Percentiles rank a stretch among this genome's conserved stretches.
phyloP scores from a whole-genome alignment of 2,329 filamentous ascomycete species.

The Aspergillus nomiae region DNA sequence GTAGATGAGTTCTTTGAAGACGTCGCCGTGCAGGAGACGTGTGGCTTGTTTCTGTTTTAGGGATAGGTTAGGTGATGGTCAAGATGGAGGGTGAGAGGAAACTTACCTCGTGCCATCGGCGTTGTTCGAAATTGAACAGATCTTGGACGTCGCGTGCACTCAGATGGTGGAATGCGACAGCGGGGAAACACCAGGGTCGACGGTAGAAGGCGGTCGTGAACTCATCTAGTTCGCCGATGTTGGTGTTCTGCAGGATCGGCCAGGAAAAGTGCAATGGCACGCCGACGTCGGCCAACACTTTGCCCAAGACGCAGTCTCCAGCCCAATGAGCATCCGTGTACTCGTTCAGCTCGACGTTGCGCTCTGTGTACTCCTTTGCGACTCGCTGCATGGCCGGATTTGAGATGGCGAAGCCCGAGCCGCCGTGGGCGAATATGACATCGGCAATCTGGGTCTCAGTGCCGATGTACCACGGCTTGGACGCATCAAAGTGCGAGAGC shows the following conservation, averaged over 20 bases:
- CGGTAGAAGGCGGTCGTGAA: conserved; percentile 43
- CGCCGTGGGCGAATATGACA: conserved; percentile 56
- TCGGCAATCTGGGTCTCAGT: conserved; percentile 56
- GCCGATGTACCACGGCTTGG: conserved; percentile 55
- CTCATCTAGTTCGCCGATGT: conserved; percentile 47
- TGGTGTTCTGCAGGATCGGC: conserved; percentile 50
- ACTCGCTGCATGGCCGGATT: conserved; percentile 50
- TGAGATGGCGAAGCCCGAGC: conserved; percentile 56
- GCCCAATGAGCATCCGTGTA: conserved; percentile 52
- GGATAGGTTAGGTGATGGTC: conserved; percentile 6
- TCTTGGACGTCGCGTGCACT: conserved; percentile 43
- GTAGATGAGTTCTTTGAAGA: conserved; percentile 41
- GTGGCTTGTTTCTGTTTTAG: conserved; percentile 1
- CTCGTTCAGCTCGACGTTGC: conserved; percentile 47
- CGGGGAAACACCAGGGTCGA: conserved; percentile 54
- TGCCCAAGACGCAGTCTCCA: conserved; percentile 54
- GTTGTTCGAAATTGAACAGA: conserved; percentile 51
- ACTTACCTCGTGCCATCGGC: conserved; percentile 64
- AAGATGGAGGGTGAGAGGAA: conserved; percentile 2
- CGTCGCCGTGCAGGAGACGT: conserved; percentile 38
- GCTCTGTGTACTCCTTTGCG: conserved; percentile 44
- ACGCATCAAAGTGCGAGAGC: conserved; percentile 53
- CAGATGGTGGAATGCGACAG: conserved; percentile 54
- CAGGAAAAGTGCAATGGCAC: conserved; percentile 50
- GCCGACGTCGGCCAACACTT: conserved; percentile 49